A percentile compares a stretch with the other conserved stretches of the same genome.
phyloP scores from a whole-genome alignment of 352 stramenopile genomes.

The Pythium guiyangense region DNA sequence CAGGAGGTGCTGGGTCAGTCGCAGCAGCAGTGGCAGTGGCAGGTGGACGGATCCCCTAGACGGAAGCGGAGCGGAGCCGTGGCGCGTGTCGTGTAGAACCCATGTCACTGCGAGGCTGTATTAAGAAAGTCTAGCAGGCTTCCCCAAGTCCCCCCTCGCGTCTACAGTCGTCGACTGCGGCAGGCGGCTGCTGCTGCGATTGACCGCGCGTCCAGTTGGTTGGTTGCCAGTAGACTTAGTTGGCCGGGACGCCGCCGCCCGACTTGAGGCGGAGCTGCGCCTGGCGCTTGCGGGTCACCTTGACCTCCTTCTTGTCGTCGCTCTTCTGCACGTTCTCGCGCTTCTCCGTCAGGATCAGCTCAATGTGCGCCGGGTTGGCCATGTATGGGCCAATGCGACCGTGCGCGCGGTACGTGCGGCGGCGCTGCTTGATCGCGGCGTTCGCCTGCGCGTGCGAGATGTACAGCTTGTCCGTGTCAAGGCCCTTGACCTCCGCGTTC shows the following conservation, averaged over 20 bases:
- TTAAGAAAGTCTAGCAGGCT: constrained; percentile 68
- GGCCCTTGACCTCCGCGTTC: constrained; percentile 98
- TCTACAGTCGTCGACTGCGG: constrained; percentile 35
- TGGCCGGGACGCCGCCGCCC: constrained; percentile 76
- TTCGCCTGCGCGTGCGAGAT: constrained; percentile 98
- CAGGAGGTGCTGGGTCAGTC: background rate
- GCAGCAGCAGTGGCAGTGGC: background rate
- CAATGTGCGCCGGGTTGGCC: constrained; percentile 98
- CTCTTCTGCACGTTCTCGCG: constrained; percentile 91
- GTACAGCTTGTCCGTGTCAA: constrained; percentile 95
- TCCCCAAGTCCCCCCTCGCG: constrained; percentile 26
- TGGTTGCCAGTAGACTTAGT: constrained; percentile 54
- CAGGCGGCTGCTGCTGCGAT: constrained; percentile 10
- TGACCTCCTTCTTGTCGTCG: constrained; percentile 78
- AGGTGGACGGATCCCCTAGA: too few relatives aligned
- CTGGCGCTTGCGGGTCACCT: constrained; percentile 87
- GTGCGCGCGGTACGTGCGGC: constrained; percentile 98
- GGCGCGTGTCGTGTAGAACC: constrained; percentile 44
- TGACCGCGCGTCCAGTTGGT: constrained; percentile 5
- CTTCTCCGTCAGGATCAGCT: constrained; percentile 98
- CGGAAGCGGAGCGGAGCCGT: too few relatives aligned
- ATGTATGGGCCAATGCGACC: constrained; percentile 98
- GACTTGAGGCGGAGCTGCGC: constrained; percentile 88
- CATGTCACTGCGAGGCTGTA: constrained; percentile 76
- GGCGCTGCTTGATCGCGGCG: constrained; percentile 96